Evolutionary conservation across 2,329 filamentous ascomycete species (phyloP).

Genomic region (Rachicladosporium sp.): DNA sequence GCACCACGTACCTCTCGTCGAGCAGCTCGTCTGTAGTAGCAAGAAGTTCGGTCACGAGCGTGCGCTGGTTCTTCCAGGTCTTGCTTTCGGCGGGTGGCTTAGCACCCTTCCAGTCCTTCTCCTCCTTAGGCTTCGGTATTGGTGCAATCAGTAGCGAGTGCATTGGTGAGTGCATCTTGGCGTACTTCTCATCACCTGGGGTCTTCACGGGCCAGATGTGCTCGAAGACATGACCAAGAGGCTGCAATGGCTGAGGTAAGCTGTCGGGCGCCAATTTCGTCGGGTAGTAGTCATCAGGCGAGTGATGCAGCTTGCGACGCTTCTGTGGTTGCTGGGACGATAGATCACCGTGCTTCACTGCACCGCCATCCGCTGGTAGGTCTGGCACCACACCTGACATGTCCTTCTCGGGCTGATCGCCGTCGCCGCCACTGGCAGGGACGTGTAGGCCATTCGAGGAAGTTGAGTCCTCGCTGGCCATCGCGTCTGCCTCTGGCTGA

Average conservation of each 20-base stretch:
- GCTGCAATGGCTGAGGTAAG: conserved; percentile 36
- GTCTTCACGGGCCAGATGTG: conserved; percentile 83
- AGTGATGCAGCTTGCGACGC: conserved; percentile 20
- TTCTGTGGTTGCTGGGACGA: not conserved
- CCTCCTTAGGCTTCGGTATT: conserved; percentile 53
- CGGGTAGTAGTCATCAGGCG: conserved; percentile 40
- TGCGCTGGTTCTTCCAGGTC: conserved; percentile 61
- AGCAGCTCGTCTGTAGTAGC: conserved; percentile 59
- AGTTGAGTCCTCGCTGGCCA: too few relatives aligned
- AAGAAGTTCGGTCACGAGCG: conserved; percentile 70
- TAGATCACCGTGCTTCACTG: too few relatives aligned
- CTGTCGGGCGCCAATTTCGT: conserved; percentile 27
- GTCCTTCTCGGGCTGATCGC: too few relatives aligned
- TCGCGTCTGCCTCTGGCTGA: not conserved
- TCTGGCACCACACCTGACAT: too few relatives aligned
- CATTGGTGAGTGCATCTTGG: conserved; percentile 75
- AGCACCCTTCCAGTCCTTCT: conserved; percentile 48
- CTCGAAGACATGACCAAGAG: conserved; percentile 70
- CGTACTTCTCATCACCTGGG: conserved; percentile 70
- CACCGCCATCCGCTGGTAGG: too few relatives aligned
- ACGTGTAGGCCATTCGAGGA: too few relatives aligned
- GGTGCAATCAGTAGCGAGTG: conserved; percentile 71
- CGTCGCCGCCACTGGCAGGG: too few relatives aligned
- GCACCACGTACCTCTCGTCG: conserved; percentile 73
- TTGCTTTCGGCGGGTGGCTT: conserved; percentile 51